A percentile compares a stretch with the other conserved stretches of the same genome.
Evolutionary conservation across 202 grass and related monocot genomes (phyloP).

Genomic region (Setaria italica): DNA sequence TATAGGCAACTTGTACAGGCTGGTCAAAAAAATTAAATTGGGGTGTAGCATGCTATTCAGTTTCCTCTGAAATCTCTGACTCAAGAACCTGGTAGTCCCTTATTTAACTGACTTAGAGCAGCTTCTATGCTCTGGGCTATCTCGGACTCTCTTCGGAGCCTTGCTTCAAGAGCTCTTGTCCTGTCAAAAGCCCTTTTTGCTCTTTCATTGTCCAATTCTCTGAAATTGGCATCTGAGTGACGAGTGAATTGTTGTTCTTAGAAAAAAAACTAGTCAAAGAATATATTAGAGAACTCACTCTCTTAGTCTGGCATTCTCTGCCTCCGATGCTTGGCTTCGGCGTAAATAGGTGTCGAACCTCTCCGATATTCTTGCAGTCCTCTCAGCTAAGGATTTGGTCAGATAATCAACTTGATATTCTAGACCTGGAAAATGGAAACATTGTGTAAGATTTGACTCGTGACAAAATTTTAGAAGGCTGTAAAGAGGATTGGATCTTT

Average conservation of each 20-base stretch:
- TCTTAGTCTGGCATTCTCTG: not conserved
- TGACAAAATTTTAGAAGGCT: not conserved
- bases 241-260: constrained; percentile 1
- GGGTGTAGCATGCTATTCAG: not conserved
- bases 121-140: not conserved
- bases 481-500: not conserved
- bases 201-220: not conserved
- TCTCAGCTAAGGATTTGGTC: not conserved
- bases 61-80: not conserved
- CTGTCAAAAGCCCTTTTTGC: not conserved
- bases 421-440: constrained; percentile 6
- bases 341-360: not conserved
- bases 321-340: not conserved
- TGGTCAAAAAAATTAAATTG: not conserved
- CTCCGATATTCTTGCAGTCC: constrained; percentile 10
- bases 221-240: not conserved
- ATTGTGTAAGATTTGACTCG: not conserved
- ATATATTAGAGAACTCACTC: not conserved
- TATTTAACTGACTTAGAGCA: not conserved
- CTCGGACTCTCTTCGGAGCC: not conserved
- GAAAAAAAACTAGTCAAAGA: no score
- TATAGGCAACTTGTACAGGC: not conserved
- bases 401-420: constrained; percentile 12
- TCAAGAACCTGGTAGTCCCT: not conserved
- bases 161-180: not conserved